phyloP scores from a whole-genome alignment of 345 rosid species.

The Crucihimalaya himalaica region DNA sequence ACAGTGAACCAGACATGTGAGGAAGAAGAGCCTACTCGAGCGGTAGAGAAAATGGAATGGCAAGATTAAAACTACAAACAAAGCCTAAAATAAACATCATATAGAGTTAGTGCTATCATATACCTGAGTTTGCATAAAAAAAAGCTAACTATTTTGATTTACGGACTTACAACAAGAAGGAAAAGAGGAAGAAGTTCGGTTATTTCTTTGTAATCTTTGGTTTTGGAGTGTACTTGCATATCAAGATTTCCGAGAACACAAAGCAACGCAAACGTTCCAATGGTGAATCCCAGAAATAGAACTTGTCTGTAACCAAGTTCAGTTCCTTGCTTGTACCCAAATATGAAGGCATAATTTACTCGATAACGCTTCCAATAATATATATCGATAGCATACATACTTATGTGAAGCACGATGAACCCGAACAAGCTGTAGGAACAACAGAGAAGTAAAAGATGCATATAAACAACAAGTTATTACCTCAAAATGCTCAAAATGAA shows the following conservation, averaged over 20 bases:
- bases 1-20: slow-evolving; percentile 40
- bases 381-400: slow-evolving; percentile 45
- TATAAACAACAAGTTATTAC: background rate
- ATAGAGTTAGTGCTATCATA: slow-evolving; percentile 1
- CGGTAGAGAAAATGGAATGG: slow-evolving; percentile 54
- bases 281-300: slow-evolving; percentile 51
- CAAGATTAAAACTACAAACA: slow-evolving; percentile 45
- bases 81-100: slow-evolving; percentile 46
- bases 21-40: slow-evolving; percentile 45
- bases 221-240: slow-evolving; percentile 50
- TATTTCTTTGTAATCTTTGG: slow-evolving; percentile 41
- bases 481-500: background rate
- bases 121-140: background rate
- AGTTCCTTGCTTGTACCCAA: slow-evolving; percentile 71
- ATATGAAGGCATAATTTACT: slow-evolving; percentile 66
- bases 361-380: slow-evolving; percentile 51
- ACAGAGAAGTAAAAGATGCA: background rate
- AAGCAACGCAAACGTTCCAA: slow-evolving; percentile 54
- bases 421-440: slow-evolving; percentile 49
- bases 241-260: slow-evolving; percentile 62
- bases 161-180: slow-evolving; percentile 40
- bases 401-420: slow-evolving; percentile 51
- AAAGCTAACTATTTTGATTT: background rate
- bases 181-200: slow-evolving; percentile 53
- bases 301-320: slow-evolving; percentile 71